phyloP scores from a whole-genome alignment of 192 early-diverging fungal genomes.

The Entomortierella beljakovae region DNA sequence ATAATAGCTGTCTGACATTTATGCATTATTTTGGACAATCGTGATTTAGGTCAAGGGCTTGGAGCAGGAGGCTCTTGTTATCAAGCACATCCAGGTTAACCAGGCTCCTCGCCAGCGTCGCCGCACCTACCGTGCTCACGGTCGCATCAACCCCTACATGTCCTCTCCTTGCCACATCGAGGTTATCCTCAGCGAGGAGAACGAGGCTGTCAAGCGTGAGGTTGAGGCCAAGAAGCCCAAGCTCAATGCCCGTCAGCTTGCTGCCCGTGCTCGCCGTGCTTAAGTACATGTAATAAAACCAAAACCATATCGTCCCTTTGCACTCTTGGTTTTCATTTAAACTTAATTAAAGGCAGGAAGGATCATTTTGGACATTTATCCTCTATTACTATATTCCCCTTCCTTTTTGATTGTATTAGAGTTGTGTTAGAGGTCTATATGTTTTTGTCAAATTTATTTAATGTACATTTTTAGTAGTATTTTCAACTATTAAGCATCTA shows the following conservation, averaged over 20 bases:
- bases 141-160: conserved; percentile 89
- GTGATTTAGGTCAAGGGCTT: conserved; percentile 85
- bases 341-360: background rate
- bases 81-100: conserved; percentile 98
- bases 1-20: background rate
- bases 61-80: conserved; percentile 85
- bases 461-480: background rate
- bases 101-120: conserved; percentile 97
- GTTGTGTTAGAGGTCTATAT: background rate
- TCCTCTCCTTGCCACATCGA: conserved; percentile 96
- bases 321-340: conserved; percentile 8
- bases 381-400: no score
- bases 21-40: background rate
- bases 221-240: conserved; percentile 70
- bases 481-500: background rate
- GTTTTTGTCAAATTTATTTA: background rate
- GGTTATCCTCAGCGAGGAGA: conserved; percentile 92
- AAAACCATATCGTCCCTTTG: conserved; percentile 31
- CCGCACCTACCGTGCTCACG: conserved; percentile 98
- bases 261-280: conserved; percentile 62
- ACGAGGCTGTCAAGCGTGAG: conserved; percentile 81
- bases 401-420: background rate
- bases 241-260: conserved; percentile 69
- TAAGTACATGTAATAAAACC: conserved; percentile 40
- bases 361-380: no score